Evolutionary conservation across 2,329 filamentous ascomycete genomes (phyloP).

Genomic region (Celoporthe dispersa): DNA sequence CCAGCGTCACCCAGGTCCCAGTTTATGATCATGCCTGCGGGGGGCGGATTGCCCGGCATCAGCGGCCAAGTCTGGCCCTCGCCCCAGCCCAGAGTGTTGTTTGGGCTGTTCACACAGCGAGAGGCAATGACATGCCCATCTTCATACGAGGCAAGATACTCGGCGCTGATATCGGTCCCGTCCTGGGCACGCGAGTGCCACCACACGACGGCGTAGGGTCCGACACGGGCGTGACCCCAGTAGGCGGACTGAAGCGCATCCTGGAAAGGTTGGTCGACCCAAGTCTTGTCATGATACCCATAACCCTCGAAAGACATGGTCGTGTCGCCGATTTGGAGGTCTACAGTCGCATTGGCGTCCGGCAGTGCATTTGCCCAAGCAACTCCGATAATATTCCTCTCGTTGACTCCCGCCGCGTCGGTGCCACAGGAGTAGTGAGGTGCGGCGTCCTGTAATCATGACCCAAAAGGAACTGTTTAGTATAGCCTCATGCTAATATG

Average conservation of each 20-base stretch:
- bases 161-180: background rate
- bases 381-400: no score
- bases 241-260: background rate
- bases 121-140: constrained; percentile 2
- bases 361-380: no score
- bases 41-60: background rate
- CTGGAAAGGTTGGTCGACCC: background rate
- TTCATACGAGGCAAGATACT: constrained; percentile 3
- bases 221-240: background rate
- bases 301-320: background rate
- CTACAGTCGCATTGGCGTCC: no score
- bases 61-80: constrained; percentile 1
- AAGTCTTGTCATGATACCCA: background rate
- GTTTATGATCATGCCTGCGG: constrained; percentile 5
- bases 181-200: background rate
- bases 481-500: no score
- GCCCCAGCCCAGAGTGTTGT: constrained; percentile 6
- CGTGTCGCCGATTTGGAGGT: no score
- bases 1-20: constrained; percentile 1
- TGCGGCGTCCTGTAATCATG: no score
- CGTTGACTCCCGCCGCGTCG: no score
- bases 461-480: no score
- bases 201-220: background rate
- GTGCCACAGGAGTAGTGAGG: no score
- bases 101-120: constrained; percentile 4